Conservation (phyloP, 176 grass and related monocot species). For the Oryza nivara region DNA sequence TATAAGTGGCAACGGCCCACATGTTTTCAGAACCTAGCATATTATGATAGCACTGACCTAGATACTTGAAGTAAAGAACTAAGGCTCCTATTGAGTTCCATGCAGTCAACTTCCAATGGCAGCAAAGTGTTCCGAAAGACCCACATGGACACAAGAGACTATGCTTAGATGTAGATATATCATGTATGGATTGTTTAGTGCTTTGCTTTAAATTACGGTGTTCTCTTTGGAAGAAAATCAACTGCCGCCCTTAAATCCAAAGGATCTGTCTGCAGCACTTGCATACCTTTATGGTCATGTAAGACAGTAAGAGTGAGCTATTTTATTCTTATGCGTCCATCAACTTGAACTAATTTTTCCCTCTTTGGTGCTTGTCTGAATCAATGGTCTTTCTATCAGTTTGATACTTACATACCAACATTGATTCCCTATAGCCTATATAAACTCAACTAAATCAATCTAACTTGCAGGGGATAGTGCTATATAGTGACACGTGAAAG, state of each 20-base stretch:
- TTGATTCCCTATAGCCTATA: not conserved
- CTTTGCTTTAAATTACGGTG: not conserved
- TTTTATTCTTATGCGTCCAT: not conserved
- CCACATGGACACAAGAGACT: not conserved
- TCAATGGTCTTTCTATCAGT: not conserved
- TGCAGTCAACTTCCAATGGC: not conserved
- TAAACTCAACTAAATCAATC: not conserved
- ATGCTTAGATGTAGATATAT: no score
- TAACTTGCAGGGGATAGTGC: not conserved
- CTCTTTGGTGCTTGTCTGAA: not conserved
- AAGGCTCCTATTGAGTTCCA: not conserved
- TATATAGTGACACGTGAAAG: not conserved
- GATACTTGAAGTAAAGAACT: constrained; percentile 16
- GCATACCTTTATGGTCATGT: not conserved
- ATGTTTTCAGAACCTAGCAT: not conserved
- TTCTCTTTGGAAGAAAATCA: not conserved
- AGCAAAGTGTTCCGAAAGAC: not conserved
- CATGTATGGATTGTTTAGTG: not conserved
- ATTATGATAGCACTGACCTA: constrained; percentile 5
- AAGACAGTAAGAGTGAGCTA: not conserved
- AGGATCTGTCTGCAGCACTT: constrained; percentile 12
- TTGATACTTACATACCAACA: constrained; percentile 27
- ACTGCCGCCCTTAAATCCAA: not conserved
- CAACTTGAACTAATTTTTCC: not conserved
- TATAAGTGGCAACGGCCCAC: not conserved